phyloP scores from a whole-genome alignment of 129 eudicot genomes.

The Pseudognaphalium luteoalbum region DNA sequence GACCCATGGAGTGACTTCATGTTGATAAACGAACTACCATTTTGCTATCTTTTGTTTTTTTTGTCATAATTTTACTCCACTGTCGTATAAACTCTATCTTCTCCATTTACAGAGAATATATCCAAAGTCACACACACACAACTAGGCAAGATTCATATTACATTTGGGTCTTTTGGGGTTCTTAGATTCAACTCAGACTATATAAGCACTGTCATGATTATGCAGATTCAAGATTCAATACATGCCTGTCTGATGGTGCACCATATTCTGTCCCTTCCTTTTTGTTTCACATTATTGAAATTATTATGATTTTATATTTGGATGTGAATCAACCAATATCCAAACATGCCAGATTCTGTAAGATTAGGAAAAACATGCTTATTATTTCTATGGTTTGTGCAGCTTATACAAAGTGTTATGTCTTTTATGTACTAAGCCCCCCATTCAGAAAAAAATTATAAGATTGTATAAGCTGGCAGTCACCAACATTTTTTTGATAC shows the following conservation, averaged over 20 bases:
- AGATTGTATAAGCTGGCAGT: no score
- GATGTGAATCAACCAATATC: background rate
- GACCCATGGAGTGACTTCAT: background rate
- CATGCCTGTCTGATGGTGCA: background rate
- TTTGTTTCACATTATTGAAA: background rate
- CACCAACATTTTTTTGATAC: background rate
- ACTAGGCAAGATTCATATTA: background rate
- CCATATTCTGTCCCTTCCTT: background rate
- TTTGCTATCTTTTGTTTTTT: background rate
- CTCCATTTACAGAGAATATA: background rate
- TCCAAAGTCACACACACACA: background rate
- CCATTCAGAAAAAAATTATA: no score
- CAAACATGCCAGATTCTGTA: no score
- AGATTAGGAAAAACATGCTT: no score
- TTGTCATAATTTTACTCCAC: background rate
- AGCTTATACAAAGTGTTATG: no score
- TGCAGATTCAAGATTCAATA: background rate
- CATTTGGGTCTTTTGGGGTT: background rate
- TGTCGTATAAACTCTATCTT: background rate
- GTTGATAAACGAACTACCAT: background rate
- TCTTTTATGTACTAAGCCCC: no score
- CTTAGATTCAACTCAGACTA: background rate
- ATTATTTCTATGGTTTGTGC: no score
- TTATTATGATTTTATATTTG: background rate
- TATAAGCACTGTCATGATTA: background rate